Conservation (phyloP, 2,329 filamentous ascomycete species). For the Chaetomiaceae sp. region DNA sequence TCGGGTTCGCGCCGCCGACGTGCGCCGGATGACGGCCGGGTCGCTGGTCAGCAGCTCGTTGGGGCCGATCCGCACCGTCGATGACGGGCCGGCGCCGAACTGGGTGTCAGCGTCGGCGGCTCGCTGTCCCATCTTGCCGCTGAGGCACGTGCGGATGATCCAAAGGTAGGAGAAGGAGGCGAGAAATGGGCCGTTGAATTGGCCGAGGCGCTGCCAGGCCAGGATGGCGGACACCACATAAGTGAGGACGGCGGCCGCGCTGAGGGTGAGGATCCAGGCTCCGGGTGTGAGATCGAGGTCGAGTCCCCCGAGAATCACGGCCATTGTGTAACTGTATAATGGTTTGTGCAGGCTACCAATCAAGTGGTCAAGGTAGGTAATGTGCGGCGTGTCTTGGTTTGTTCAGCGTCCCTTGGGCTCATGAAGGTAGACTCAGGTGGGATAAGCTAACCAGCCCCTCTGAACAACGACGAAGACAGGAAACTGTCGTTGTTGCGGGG, state of each 20-base stretch:
- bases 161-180: conserved; percentile 33
- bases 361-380: too few relatives aligned
- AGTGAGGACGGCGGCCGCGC: not conserved
- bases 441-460: too few relatives aligned
- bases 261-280: not conserved
- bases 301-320: not conserved
- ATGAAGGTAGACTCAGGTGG: too few relatives aligned
- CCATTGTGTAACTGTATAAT: too few relatives aligned
- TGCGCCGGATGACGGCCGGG: conserved; percentile 29
- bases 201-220: conserved; percentile 23
- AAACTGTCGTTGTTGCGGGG: too few relatives aligned
- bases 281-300: not conserved
- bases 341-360: too few relatives aligned
- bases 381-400: too few relatives aligned
- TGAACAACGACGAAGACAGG: too few relatives aligned
- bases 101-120: conserved; percentile 22
- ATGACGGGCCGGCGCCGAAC: conserved; percentile 23
- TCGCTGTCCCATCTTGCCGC: conserved; percentile 25
- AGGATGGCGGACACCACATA: conserved; percentile 18
- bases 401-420: too few relatives aligned
- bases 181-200: conserved; percentile 27
- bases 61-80: conserved; percentile 34
- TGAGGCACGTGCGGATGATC: conserved; percentile 24
- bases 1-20: conserved; percentile 27
- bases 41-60: conserved; percentile 34